Conservation (phyloP, 2,329 filamentous ascomycete genomes). For the Cryphonectria japonica region DNA sequence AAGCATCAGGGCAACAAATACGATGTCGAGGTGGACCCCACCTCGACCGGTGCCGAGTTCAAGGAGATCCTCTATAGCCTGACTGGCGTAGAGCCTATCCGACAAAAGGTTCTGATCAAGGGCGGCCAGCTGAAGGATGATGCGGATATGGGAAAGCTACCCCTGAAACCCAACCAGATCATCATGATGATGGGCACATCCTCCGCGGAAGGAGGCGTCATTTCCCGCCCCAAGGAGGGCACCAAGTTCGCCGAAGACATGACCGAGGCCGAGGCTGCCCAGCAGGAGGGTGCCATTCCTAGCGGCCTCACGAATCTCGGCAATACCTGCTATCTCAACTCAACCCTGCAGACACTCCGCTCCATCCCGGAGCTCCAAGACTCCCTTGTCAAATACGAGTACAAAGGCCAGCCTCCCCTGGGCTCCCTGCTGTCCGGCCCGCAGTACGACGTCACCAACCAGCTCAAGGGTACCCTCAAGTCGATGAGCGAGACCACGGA, state of each 20-base stretch:
- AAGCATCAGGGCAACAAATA: conserved; percentile 97
- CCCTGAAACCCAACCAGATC: conserved; percentile 80
- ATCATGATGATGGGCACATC: conserved; percentile 98
- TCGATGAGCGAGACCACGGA: conserved; percentile 89
- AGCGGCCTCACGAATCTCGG: conserved; percentile 90
- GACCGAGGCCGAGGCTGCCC: conserved; percentile 89
- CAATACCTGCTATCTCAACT: conserved; percentile 99
- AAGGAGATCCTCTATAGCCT: conserved; percentile 95
- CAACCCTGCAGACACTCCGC: conserved; percentile 88
- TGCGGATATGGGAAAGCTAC: conserved; percentile 79
- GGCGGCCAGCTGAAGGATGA: conserved; percentile 96
- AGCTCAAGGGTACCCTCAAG: conserved; percentile 82
- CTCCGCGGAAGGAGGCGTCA: conserved; percentile 62
- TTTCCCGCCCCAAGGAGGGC: conserved; percentile 76
- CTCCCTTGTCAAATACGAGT: conserved; percentile 70
- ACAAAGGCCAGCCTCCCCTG: conserved; percentile 37
- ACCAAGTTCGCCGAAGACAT: conserved; percentile 96
- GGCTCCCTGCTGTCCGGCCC: conserved; percentile 41
- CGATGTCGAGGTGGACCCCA: conserved; percentile 87
- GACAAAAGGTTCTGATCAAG: conserved; percentile 95
- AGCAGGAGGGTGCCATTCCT: conserved; percentile 80
- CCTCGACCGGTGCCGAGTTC: conserved; percentile 86
- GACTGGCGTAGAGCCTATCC: conserved; percentile 92
- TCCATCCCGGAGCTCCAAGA: conserved; percentile 89
- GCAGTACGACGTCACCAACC: conserved; percentile 72